Evolutionary conservation across 306 rosid species (phyloP), one percentile per base, ranked within the genome.

Genomic region (Vigna hirtella): DNA sequence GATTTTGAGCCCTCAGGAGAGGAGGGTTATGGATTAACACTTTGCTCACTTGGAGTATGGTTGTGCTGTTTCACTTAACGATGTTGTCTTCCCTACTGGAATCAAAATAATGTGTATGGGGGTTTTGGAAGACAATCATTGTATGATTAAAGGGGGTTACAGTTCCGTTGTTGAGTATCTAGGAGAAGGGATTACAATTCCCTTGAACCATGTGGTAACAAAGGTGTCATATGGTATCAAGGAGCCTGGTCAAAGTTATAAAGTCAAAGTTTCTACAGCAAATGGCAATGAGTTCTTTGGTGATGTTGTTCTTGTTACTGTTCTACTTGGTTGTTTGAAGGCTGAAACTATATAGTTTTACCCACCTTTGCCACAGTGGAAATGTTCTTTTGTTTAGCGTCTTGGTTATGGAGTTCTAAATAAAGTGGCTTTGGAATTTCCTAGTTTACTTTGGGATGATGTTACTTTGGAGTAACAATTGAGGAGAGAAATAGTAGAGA

Each of bases 21-120:
- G 99, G 87, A 90, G 99, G 88, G 98, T 96, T 82, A 96, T 93
- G 99, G 94, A 96, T 86, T 96, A 98, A 98, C 99, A 96, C 87
- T 93, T 86, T 84, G 99, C 99, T 80, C 87, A 96, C 81, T 88
- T 96, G 82, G 99, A 96, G 86, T 96, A 96, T 86, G 99, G 98
- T 22, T 96, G 99, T 89, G 99, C 99, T 76, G 92, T 98, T 83
- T 78, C 73, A 51, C 99, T 96, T 73, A 90, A 86, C 83, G 89
- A 96, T 51, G 98, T 34, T 96, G 98, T 80, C 98, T 96, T 83
- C 97, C 99, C 75, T 67, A 91, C 79, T 96, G 98, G 99, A 96
- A 96, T 83, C 99, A 96, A 70, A 98, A 96, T 82, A 98, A 96
- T 82, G 93, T 88, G 58, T 96, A 96, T 80, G 99, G 99, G 72